Conservation (phyloP, 129 eudicot genomes). For the Artemisia argyi region DNA sequence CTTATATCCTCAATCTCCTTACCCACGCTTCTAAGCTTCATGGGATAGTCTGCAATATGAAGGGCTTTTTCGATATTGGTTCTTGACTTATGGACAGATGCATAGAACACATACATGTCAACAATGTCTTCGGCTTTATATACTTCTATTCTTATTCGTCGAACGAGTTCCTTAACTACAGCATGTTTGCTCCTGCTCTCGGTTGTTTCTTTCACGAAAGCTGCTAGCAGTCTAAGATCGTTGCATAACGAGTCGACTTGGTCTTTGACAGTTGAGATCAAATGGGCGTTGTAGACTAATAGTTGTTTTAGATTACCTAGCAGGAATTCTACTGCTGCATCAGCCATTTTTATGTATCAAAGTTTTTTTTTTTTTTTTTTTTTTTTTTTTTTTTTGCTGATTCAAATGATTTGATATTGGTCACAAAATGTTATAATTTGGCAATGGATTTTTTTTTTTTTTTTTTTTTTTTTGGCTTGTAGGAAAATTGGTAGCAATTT, state of each 20-base stretch:
- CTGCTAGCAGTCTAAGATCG: conserved; percentile 50
- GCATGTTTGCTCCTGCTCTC: conserved; percentile 52
- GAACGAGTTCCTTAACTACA: conserved; percentile 48
- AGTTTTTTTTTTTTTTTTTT: too few relatives aligned
- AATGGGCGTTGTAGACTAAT: conserved; percentile 38
- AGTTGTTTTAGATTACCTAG: conserved; percentile 53
- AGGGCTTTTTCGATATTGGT: conserved; percentile 23
- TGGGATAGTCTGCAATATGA: conserved; percentile 32
- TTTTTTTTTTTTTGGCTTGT: too few relatives aligned
- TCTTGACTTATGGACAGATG: conserved; percentile 40
- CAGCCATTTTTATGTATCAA: conserved; percentile 60
- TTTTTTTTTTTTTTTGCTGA: too few relatives aligned
- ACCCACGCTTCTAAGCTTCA: conserved; percentile 32
- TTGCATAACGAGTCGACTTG: conserved; percentile 50
- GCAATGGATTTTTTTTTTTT: too few relatives aligned
- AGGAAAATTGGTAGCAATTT: too few relatives aligned
- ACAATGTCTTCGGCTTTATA: conserved; percentile 62
- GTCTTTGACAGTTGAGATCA: conserved; percentile 50
- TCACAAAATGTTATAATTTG: too few relatives aligned
- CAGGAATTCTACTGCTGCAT: conserved; percentile 55
- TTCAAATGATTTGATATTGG: too few relatives aligned
- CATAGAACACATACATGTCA: conserved; percentile 41
- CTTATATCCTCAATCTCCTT: conserved; percentile 37
- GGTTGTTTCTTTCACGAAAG: conserved; percentile 54
- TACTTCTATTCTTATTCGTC: conserved; percentile 45